These are phyloP conservation scores for Euphorbia tirucalli DNA, from an alignment of 345 rosid genomes.

Conservation along the genomic window DNA sequence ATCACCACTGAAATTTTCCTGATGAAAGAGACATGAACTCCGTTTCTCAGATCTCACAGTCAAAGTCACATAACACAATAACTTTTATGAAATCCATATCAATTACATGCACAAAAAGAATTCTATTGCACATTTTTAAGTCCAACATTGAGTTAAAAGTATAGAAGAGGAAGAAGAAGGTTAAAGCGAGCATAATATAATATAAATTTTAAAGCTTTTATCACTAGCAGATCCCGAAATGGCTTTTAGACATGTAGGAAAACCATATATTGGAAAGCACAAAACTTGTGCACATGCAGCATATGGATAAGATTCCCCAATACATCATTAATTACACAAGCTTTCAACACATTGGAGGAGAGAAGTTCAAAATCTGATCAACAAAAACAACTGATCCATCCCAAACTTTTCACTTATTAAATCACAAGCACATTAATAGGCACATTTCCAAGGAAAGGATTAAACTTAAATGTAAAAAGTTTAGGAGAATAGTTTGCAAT, in stretches of 20 bases:
- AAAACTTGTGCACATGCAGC: neutral
- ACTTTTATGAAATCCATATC: neutral
- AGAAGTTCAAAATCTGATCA: neutral
- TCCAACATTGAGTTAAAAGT: neutral
- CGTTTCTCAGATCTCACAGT: neutral
- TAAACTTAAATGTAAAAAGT: neutral
- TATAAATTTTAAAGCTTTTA: neutral
- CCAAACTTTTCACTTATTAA: neutral
- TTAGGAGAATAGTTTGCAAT: neutral
- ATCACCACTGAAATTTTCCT: neutral
- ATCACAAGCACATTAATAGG: neutral
- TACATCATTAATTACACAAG: neutral
- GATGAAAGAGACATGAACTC: neutral
- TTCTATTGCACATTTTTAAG: neutral
- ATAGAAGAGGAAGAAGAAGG: neutral
- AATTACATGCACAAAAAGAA: neutral
- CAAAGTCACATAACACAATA: neutral
- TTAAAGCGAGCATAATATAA: neutral
- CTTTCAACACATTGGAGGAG: neutral
- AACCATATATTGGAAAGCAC: neutral
- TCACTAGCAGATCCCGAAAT: neutral
- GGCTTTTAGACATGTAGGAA: neutral
- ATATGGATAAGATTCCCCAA: neutral
- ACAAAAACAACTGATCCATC: neutral
- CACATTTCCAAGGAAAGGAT: neutral